Conservation (phyloP, 768 basidiomycete species). For the Gloeophyllum trabeum region DNA sequence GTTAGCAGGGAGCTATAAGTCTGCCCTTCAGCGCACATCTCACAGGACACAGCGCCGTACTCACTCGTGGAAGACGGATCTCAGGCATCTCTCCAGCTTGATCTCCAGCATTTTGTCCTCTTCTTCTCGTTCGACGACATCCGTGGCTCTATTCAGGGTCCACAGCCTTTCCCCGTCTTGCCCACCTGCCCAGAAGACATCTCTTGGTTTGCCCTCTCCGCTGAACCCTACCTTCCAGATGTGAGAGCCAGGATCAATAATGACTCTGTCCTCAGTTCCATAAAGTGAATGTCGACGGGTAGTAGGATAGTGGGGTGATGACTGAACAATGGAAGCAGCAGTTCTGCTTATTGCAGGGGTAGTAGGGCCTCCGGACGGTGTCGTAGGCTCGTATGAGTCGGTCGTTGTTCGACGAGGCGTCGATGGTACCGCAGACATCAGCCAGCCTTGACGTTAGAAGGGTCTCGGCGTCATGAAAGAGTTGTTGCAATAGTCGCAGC, state of each 20-base stretch:
- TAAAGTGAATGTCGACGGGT: slow-evolving; percentile 88
- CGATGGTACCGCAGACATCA: background rate
- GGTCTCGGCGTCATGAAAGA: no score
- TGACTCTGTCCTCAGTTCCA: slow-evolving; percentile 90
- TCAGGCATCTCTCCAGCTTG: slow-evolving; percentile 53
- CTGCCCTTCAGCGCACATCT: slow-evolving; percentile 7
- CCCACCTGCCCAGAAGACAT: slow-evolving; percentile 61
- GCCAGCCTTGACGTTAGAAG: no score
- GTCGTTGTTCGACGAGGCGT: background rate
- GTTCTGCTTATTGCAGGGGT: background rate
- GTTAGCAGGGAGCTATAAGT: slow-evolving; percentile 72
- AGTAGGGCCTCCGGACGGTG: background rate
- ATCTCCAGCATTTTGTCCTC: slow-evolving; percentile 64
- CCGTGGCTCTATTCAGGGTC: slow-evolving; percentile 44
- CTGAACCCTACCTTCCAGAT: slow-evolving; percentile 98
- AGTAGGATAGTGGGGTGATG: slow-evolving; percentile 78
- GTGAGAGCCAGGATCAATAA: slow-evolving; percentile 89
- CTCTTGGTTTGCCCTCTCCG: slow-evolving; percentile 84
- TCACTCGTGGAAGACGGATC: slow-evolving; percentile 81
- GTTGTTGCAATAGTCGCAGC: no score
- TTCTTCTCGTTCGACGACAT: slow-evolving; percentile 51
- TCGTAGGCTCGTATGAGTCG: background rate
- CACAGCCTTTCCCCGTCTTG: slow-evolving; percentile 38
- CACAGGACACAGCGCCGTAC: slow-evolving; percentile 15
- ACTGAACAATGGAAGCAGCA: slow-evolving; percentile 19